A percentile compares a stretch with the other conserved stretches of the same genome.
phyloP scores from a whole-genome alignment of 2,329 filamentous ascomycete genomes.

The Claviceps citrina region DNA sequence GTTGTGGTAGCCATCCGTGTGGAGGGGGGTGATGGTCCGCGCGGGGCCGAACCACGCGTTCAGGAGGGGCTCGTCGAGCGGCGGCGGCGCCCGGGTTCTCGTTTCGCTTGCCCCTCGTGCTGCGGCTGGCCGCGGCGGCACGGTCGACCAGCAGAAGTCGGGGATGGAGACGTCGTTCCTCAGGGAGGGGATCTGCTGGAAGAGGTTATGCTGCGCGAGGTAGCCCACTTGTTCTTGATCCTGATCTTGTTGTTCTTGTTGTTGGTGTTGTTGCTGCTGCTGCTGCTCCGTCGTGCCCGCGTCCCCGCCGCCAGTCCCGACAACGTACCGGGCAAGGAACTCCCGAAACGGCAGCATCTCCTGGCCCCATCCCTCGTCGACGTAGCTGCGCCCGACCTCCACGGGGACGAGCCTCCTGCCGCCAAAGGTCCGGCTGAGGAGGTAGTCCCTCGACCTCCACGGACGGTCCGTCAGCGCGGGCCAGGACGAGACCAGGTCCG shows the following conservation, averaged over 20 bases:
- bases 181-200: conserved; percentile 65
- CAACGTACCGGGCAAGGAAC: conserved; percentile 52
- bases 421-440: conserved; percentile 56
- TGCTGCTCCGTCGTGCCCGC: background rate
- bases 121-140: too few species aligned
- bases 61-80: conserved; percentile 46
- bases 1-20: conserved; percentile 91
- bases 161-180: conserved; percentile 63
- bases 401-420: conserved; percentile 73
- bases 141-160: conserved; percentile 66
- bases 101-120: too few species aligned
- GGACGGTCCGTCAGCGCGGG: conserved; percentile 52
- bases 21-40: conserved; percentile 78
- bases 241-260: too few species aligned
- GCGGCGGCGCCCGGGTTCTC: conserved; percentile 21
- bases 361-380: conserved; percentile 73
- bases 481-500: conserved; percentile 49
- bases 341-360: conserved; percentile 58
- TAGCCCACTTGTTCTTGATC: conserved; percentile 45
- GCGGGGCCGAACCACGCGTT: conserved; percentile 90
- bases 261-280: too few species aligned
- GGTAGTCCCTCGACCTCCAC: conserved; percentile 63
- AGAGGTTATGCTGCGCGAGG: conserved; percentile 80
- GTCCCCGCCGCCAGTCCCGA: background rate
- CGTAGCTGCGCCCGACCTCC: conserved; percentile 76